phyloP scores from a whole-genome alignment of 768 basidiomycete species.

The Calocera cornea region DNA sequence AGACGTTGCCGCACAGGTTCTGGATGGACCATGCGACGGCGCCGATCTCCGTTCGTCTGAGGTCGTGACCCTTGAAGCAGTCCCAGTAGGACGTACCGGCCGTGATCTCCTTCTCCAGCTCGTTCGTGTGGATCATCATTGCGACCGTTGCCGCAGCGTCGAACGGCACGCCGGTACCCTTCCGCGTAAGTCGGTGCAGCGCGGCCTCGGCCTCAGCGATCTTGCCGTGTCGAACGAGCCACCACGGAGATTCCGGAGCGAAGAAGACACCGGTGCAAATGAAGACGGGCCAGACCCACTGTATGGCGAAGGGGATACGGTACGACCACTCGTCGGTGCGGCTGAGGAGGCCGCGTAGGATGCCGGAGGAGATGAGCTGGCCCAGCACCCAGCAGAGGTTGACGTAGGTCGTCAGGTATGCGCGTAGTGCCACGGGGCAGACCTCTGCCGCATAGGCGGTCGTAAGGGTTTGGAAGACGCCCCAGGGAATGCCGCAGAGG shows the following conservation, averaged over 20 bases:
- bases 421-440: slow-evolving; percentile 10
- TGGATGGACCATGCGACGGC: slow-evolving; percentile 20
- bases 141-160: slow-evolving; percentile 25
- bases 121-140: slow-evolving; percentile 26
- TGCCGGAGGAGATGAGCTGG: slow-evolving; percentile 10
- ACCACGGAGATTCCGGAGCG: slow-evolving; percentile 20
- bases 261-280: slow-evolving; percentile 19
- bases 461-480: slow-evolving; percentile 18
- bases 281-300: slow-evolving; percentile 22
- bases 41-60: slow-evolving; percentile 25
- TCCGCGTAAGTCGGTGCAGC: slow-evolving; percentile 14
- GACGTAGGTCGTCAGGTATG: slow-evolving; percentile 20
- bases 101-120: slow-evolving; percentile 23
- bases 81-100: slow-evolving; percentile 25
- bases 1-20: slow-evolving; percentile 19
- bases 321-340: slow-evolving; percentile 11
- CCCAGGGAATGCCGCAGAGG: slow-evolving; percentile 25
- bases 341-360: slow-evolving; percentile 1
- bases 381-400: slow-evolving; percentile 24
- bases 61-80: slow-evolving; percentile 23
- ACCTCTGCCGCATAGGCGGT: slow-evolving; percentile 21
- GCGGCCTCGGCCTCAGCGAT: slow-evolving; percentile 19
- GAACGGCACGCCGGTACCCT: slow-evolving; percentile 13
- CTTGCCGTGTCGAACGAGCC: slow-evolving; percentile 21
- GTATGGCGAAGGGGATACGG: slow-evolving; percentile 6